Conservation (phyloP, 2,329 filamentous ascomycete genomes). For the Blastomyces emzantsi region DNA sequence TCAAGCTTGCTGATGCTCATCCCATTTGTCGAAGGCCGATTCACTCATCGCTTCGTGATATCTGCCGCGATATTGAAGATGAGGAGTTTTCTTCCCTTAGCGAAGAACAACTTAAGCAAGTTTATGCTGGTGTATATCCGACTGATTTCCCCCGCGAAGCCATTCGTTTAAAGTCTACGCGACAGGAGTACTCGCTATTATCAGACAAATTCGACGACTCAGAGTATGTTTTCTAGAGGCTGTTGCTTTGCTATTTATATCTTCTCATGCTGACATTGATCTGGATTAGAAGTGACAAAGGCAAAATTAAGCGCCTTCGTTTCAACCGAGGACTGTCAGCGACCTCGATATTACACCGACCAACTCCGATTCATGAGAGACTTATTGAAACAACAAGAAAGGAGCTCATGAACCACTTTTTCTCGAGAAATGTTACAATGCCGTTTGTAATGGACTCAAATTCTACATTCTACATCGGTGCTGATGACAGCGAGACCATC, state of each 20-base stretch:
- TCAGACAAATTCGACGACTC: neutral
- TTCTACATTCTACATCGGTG: neutral
- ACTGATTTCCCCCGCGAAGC: neutral
- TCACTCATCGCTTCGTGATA: neutral
- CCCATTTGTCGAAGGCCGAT: neutral
- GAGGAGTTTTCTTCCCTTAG: conserved; percentile 1
- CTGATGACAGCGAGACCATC: neutral
- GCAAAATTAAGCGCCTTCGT: neutral
- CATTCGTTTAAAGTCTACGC: conserved; percentile 1
- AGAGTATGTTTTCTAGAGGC: neutral
- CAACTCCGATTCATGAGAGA: neutral
- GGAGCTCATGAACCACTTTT: neutral
- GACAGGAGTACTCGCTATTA: neutral
- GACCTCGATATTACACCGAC: neutral
- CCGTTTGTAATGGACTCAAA: neutral
- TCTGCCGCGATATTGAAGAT: neutral
- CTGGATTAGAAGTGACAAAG: neutral
- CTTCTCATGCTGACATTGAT: neutral
- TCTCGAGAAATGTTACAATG: neutral
- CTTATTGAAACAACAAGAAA: neutral
- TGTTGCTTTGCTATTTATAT: neutral
- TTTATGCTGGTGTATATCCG: neutral
- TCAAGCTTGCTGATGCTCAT: neutral
- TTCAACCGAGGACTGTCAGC: neutral
- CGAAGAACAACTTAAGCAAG: neutral